Percentiles rank a stretch among this genome's conserved stretches.
These are phyloP conservation scores for Diaporthe destruens DNA, from an alignment of 2,329 filamentous ascomycete genomes.

Conservation along the genomic window DNA sequence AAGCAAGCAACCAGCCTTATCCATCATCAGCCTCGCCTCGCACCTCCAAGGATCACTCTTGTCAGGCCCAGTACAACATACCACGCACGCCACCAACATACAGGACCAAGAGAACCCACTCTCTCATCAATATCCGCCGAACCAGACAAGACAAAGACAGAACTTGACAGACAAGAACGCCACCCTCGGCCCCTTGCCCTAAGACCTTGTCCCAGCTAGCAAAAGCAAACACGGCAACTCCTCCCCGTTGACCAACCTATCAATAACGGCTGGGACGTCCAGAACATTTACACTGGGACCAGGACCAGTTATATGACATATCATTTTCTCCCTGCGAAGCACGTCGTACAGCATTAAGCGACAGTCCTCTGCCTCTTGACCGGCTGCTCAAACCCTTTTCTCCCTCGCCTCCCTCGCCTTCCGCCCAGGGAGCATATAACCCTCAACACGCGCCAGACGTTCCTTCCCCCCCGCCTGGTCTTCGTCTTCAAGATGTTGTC, in stretches of 20 bases:
- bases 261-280: slow-evolving; percentile 15
- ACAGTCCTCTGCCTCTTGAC: slow-evolving; percentile 14
- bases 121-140: no score
- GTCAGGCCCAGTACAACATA: slow-evolving; percentile 10
- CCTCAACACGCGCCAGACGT: background rate
- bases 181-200: slow-evolving; percentile 1
- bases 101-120: background rate
- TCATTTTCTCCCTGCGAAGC: slow-evolving; percentile 26
- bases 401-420: slow-evolving; percentile 17
- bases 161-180: background rate
- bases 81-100: slow-evolving; percentile 4
- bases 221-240: slow-evolving; percentile 23
- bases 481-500: slow-evolving; percentile 36
- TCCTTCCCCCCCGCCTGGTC: background rate
- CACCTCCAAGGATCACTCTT: slow-evolving; percentile 23
- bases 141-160: background rate
- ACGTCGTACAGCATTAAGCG: slow-evolving; percentile 24
- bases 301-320: slow-evolving; percentile 36
- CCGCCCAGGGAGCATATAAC: slow-evolving; percentile 7
- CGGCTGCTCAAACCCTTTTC: slow-evolving; percentile 6
- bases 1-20: slow-evolving; percentile 20
- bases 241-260: slow-evolving; percentile 24
- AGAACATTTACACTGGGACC: slow-evolving; percentile 22
- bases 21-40: slow-evolving; percentile 28
- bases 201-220: slow-evolving; percentile 16